Percentiles rank a stretch among this genome's conserved stretches.
Conservation (phyloP, 805 yeast species). For the Ogataea salicorniae region DNA sequence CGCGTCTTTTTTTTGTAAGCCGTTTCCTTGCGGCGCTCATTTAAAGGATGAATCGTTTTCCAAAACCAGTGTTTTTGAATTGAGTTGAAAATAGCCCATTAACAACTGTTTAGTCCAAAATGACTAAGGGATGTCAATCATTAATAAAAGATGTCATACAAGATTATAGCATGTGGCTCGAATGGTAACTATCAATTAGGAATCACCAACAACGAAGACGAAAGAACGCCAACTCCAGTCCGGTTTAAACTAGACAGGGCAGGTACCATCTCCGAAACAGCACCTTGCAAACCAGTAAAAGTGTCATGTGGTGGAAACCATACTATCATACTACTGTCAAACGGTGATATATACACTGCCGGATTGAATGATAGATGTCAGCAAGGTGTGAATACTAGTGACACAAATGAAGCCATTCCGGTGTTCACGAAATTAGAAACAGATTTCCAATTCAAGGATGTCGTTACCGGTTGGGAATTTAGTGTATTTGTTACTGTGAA, state of each 20-base stretch:
- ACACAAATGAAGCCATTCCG: slow-evolving; percentile 3
- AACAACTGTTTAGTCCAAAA: not conserved
- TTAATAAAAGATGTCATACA: not conserved
- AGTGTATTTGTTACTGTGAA: slow-evolving; percentile 43
- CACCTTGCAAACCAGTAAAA: slow-evolving; percentile 29
- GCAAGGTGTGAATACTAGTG: slow-evolving; percentile 9
- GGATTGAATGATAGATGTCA: slow-evolving; percentile 36
- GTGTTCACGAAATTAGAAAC: slow-evolving; percentile 6
- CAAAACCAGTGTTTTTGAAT: no score
- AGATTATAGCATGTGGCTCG: slow-evolving; percentile 61
- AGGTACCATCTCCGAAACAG: not conserved
- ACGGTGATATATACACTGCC: slow-evolving; percentile 49
- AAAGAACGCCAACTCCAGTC: slow-evolving; percentile 23
- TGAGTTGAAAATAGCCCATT: no score
- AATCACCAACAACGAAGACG: slow-evolving; percentile 47
- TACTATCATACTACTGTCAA: slow-evolving; percentile 50
- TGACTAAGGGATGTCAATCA: no score
- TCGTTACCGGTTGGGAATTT: slow-evolving; percentile 80
- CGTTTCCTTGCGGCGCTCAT: no score
- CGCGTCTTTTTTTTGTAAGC: no score
- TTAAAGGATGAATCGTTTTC: no score
- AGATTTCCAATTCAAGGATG: slow-evolving; percentile 35
- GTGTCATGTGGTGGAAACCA: slow-evolving; percentile 87
- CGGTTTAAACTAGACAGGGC: slow-evolving; percentile 1
- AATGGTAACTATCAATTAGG: slow-evolving; percentile 82